A percentile compares a stretch with the other conserved stretches of the same genome.
Conservation (phyloP, 2,329 filamentous ascomycete species). For the Scedosporium boydii region DNA sequence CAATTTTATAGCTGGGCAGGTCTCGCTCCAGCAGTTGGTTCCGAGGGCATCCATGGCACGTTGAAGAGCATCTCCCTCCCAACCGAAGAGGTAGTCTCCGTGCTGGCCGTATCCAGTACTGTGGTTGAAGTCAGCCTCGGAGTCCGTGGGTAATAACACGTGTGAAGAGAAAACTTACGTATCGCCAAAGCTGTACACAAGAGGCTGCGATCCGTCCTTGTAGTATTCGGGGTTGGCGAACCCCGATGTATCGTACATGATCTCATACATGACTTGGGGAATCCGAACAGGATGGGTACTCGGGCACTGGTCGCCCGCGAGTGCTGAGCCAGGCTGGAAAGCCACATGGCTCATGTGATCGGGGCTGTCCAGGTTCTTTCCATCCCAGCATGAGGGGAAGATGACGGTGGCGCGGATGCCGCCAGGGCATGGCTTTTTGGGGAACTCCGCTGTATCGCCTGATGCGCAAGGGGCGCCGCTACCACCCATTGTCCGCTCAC, state of each 20-base stretch:
- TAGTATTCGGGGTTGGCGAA: conserved; percentile 8
- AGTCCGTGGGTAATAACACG: not conserved
- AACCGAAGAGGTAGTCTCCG: conserved; percentile 25
- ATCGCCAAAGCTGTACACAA: conserved; percentile 7
- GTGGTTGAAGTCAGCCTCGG: not conserved
- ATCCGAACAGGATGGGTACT: conserved; percentile 6
- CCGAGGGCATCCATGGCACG: conserved; percentile 28
- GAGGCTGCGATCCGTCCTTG: conserved; percentile 8
- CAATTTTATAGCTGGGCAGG: not conserved
- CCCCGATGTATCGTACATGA: conserved; percentile 5
- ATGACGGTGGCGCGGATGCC: conserved; percentile 44
- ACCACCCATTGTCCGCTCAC: conserved; percentile 18
- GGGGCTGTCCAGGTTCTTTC: conserved; percentile 5
- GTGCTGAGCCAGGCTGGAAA: conserved; percentile 14
- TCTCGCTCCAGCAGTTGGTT: conserved; percentile 1
- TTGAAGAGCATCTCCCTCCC: conserved; percentile 12
- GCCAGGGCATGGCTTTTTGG: conserved; percentile 33
- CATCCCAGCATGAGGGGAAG: conserved; percentile 30
- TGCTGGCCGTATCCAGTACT: conserved; percentile 24
- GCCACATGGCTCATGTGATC: conserved; percentile 7
- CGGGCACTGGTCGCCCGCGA: conserved; percentile 15
- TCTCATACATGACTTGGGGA: conserved; percentile 10
- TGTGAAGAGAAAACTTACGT: not conserved
- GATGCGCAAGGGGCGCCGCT: conserved; percentile 39
- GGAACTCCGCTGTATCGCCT: conserved; percentile 39